These are phyloP conservation scores for Phragmites australis DNA, from an alignment of 176 grass and related monocot genomes.

Conservation along the genomic window DNA sequence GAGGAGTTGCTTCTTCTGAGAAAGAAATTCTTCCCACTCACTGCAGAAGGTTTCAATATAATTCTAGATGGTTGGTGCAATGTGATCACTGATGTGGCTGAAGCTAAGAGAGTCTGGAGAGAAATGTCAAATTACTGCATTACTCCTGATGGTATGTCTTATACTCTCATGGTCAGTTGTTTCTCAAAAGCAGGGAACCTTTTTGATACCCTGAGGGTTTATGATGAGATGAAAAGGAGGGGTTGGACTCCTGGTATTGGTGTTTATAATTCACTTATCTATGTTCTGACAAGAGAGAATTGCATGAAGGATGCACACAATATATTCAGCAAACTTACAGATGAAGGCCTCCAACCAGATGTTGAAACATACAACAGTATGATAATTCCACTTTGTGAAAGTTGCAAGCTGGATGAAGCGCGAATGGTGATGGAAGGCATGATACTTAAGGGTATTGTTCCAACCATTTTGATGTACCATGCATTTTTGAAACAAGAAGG, in stretches of 20 bases:
- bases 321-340: conserved; percentile 70
- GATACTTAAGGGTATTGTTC: conserved; percentile 55
- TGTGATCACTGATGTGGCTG: conserved; percentile 69
- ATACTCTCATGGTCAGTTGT: conserved; percentile 85
- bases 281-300: conserved; percentile 85
- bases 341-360: conserved; percentile 62
- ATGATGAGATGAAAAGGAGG: conserved; percentile 93
- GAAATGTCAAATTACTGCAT: conserved; percentile 94
- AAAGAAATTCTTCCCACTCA: conserved; percentile 71
- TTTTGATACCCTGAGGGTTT: conserved; percentile 86
- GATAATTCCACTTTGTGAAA: conserved; percentile 75
- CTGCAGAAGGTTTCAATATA: conserved; percentile 80
- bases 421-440: conserved; percentile 64
- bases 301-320: conserved; percentile 85
- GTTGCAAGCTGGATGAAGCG: conserved; percentile 72
- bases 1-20: conserved; percentile 79
- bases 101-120: conserved; percentile 92
- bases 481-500: conserved; percentile 66
- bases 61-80: conserved; percentile 88
- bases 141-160: conserved; percentile 66
- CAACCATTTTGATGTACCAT: conserved; percentile 66
- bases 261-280: conserved; percentile 85
- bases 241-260: conserved; percentile 64
- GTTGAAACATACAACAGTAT: conserved; percentile 87
- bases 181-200: conserved; percentile 86